These are phyloP conservation scores for Zygoascus flipseniorum DNA, from an alignment of 805 yeast species.

Conservation along the genomic window DNA sequence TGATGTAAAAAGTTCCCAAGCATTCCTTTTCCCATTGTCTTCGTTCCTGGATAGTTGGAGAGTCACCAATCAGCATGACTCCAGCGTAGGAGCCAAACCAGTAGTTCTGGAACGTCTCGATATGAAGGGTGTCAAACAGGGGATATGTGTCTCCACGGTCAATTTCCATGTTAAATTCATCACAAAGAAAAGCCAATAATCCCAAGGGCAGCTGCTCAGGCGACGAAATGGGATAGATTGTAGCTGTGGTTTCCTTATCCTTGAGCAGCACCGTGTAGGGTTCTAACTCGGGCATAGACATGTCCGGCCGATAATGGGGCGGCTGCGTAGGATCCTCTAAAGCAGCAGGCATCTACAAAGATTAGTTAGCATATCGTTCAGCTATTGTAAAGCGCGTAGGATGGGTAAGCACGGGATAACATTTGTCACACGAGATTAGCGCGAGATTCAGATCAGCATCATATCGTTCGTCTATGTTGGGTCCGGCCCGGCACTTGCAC, in stretches of 20 bases:
- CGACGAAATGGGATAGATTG: constrained; percentile 75
- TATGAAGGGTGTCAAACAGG: constrained; percentile 66
- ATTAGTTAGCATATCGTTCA: background rate
- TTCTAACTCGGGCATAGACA: constrained; percentile 36
- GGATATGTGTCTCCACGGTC: constrained; percentile 84
- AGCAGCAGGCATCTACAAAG: constrained; percentile 35
- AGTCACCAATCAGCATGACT: constrained; percentile 70
- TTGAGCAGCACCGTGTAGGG: constrained; percentile 71
- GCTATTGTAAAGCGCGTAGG: too few species aligned
- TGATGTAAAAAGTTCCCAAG: constrained; percentile 75
- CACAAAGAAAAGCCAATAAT: constrained; percentile 70
- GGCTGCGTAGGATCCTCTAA: constrained; percentile 44
- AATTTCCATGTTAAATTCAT: constrained; percentile 89
- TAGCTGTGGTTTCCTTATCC: constrained; percentile 88
- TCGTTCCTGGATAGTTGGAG: constrained; percentile 37
- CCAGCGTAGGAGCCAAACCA: constrained; percentile 89
- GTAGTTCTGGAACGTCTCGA: constrained; percentile 68
- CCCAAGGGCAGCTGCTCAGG: constrained; percentile 68
- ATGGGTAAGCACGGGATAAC: too few species aligned
- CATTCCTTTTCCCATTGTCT: constrained; percentile 91
- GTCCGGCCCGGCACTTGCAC: too few species aligned
- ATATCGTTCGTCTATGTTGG: too few species aligned
- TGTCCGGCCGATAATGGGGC: constrained; percentile 37
- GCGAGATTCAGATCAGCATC: too few species aligned
- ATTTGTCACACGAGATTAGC: too few species aligned